These are phyloP conservation scores for Epichloe glyceriae DNA, from an alignment of 2,329 filamentous ascomycete species.

Conservation along the genomic window DNA sequence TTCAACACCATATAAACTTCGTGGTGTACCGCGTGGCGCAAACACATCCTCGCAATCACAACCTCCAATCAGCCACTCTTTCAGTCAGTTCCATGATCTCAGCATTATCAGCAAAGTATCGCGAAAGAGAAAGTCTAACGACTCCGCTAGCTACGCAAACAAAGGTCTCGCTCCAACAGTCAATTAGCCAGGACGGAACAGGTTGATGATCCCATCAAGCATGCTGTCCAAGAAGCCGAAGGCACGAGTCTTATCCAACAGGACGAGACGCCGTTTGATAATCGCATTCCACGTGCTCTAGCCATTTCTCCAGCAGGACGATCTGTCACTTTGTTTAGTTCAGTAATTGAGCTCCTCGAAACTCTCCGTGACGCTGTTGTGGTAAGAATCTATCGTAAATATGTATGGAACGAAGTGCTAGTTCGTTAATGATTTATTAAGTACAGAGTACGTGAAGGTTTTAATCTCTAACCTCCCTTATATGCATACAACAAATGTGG, in stretches of 20 bases:
- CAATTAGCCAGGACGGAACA: not conserved
- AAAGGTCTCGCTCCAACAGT: constrained; percentile 1
- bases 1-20: not conserved
- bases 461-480: no score
- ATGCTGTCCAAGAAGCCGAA: constrained; percentile 1
- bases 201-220: not conserved
- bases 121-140: not conserved
- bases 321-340: constrained; percentile 4
- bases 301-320: not conserved
- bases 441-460: no score
- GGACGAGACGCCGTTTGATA: not conserved
- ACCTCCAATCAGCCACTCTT: not conserved
- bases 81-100: not conserved
- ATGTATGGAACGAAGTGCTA: no score
- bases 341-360: constrained; percentile 5
- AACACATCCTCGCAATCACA: not conserved
- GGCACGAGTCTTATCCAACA: constrained; percentile 1
- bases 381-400: no score
- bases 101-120: not conserved
- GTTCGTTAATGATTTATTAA: no score
- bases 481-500: no score
- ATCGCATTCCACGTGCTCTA: constrained; percentile 3
- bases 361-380: constrained; percentile 5
- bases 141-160: not conserved
- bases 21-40: not conserved